Evolutionary conservation across 1,284 basidiomycete genomes (phyloP).

Genomic region (Rhodotorula sp.): DNA sequence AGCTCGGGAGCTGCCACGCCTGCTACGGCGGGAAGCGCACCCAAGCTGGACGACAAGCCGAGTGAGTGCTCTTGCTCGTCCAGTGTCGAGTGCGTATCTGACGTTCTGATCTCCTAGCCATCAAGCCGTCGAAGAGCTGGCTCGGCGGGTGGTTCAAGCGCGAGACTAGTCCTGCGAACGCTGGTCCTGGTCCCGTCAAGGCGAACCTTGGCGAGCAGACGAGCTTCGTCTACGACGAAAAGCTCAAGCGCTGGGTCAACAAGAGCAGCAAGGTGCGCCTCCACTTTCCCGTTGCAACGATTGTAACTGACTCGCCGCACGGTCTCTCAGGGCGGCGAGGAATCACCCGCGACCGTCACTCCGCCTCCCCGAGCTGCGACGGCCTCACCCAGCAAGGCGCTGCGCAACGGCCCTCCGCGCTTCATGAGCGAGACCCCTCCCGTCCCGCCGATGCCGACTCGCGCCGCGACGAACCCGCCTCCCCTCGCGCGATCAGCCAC

Average conservation of each 20-base stretch:
- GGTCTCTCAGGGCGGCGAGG: conserved; percentile 49
- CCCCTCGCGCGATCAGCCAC: conserved; percentile 30
- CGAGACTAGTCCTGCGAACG: conserved; percentile 48
- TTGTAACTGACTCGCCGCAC: background rate
- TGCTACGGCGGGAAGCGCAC: background rate
- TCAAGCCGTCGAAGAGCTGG: conserved; percentile 57
- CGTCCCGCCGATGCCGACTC: conserved; percentile 23
- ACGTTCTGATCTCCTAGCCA: conserved; percentile 12
- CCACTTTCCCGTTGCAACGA: background rate
- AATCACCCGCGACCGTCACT: conserved; percentile 59
- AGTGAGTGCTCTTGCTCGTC: background rate
- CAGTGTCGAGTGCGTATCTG: background rate
- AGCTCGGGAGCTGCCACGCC: background rate
- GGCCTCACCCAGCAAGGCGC: conserved; percentile 63
- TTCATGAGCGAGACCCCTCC: conserved; percentile 29
- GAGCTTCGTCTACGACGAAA: conserved; percentile 89
- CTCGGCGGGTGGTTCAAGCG: conserved; percentile 63
- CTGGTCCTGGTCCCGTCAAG: conserved; percentile 63
- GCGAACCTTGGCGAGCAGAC: conserved; percentile 92
- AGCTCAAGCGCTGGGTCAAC: conserved; percentile 94
- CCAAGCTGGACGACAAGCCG: conserved; percentile 20
- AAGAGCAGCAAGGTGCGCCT: conserved; percentile 63
- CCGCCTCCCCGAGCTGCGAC: conserved; percentile 72
- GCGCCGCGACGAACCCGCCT: conserved; percentile 20
- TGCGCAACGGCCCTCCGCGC: conserved; percentile 50